Conservation (phyloP, 306 rosid species). For the Amphicarpaea edgeworthii region DNA sequence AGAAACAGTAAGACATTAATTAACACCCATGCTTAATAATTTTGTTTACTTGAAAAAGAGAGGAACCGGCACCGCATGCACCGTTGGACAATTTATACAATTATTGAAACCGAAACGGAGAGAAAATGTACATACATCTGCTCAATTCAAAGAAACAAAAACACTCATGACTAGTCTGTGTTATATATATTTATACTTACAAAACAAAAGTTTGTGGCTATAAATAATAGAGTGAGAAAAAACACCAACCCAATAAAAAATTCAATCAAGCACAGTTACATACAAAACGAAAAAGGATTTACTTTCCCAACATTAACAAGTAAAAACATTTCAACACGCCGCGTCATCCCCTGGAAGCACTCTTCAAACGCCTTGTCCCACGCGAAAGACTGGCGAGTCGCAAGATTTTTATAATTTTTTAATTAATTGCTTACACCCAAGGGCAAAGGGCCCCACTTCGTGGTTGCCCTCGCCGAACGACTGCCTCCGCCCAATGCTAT, state of each 20-base stretch:
- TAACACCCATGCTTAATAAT: slow-evolving; percentile 1
- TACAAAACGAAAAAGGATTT: background rate
- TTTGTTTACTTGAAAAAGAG: background rate
- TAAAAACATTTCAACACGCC: slow-evolving; percentile 53
- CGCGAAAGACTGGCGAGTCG: slow-evolving; percentile 45
- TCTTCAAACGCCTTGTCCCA: slow-evolving; percentile 38
- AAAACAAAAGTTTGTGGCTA: background rate
- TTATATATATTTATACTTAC: too few species aligned
- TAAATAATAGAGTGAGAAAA: background rate
- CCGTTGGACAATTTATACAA: background rate
- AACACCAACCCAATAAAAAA: slow-evolving; percentile 1
- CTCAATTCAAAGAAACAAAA: background rate
- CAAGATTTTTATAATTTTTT: slow-evolving; percentile 4
- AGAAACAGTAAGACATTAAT: background rate
- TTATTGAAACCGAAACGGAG: background rate
- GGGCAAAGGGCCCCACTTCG: slow-evolving; percentile 45
- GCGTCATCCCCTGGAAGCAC: slow-evolving; percentile 57
- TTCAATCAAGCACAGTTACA: slow-evolving; percentile 18
- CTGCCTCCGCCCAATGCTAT: background rate
- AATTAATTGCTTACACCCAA: slow-evolving; percentile 1
- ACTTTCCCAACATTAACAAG: slow-evolving; percentile 42
- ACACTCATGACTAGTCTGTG: slow-evolving; percentile 20
- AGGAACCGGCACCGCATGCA: slow-evolving; percentile 8
- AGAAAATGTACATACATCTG: background rate
- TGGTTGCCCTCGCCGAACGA: slow-evolving; percentile 35